Base-by-base conservation (phyloP, 2,329 filamentous ascomycete species). In the Aureobasidium melanogenum region DNA sequence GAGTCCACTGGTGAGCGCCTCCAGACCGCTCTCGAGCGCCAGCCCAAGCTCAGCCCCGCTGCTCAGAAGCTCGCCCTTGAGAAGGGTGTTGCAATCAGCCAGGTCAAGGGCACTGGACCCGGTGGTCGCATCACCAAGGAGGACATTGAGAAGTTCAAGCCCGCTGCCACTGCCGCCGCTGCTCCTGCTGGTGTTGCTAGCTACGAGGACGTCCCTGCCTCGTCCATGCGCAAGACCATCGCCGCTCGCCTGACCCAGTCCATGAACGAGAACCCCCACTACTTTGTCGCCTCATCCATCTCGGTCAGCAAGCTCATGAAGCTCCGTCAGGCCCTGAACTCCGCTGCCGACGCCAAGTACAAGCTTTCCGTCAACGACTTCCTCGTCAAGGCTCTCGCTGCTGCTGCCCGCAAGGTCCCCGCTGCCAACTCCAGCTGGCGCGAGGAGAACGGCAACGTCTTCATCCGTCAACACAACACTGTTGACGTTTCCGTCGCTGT, bases 331-430 rank as follows among this genome's bases (percentile, higher is more conserved):
- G 91, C 93, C 63, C 85, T 99, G 68, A 99, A 99, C 80, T 84
- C 86, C 73, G 87, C 89, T 14, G 82, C 90, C 51, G 88, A 96
- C 65, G 94, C 93, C 79, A 87, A 91, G 77, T 99, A 96, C 85
- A 99, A 97, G 85, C 89, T 99, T 63, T 97, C 92, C n/a, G 91
- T 99, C 79, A 99, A 99, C 79, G 94, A 99, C 79, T 96, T 99
- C 84, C 83, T 99, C 66, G 91, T 99, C 84, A 99, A 99, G 85
- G 94, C 93, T 68, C 89, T 93, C 63, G 89, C 85, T 63, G 81
- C 89, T 65, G 94, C 94, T 64, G 91, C 88, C 74, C 88, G 88
- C 80, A 97, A 96, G 84, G 92, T 97, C 52, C 94, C 94, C 63
- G 84, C 89, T 66, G 94, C 92, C 78, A 99, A 99, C 84, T 92